These are phyloP conservation scores for Sequoia sempervirens DNA, from an alignment of 75 land plant species.

Conservation along the genomic window DNA sequence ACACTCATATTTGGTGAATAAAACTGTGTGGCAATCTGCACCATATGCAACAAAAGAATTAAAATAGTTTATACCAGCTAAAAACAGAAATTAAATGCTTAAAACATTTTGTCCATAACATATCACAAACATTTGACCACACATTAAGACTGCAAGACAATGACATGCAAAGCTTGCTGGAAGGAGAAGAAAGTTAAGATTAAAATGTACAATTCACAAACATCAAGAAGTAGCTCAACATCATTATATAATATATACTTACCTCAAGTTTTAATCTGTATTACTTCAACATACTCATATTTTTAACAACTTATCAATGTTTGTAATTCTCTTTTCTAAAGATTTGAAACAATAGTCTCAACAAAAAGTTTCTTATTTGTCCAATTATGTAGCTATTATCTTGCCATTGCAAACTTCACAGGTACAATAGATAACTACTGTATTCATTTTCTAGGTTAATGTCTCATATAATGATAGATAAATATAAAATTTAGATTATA, in stretches of 20 bases:
- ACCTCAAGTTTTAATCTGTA: background rate
- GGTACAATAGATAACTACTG: background rate
- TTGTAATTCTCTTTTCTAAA: background rate
- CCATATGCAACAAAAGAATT: background rate
- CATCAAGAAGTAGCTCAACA: background rate
- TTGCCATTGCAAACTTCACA: background rate
- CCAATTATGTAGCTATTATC: background rate
- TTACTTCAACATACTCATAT: background rate
- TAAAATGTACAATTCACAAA: background rate
- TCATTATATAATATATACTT: background rate
- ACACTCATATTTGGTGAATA: constrained; percentile 90
- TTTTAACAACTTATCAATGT: background rate
- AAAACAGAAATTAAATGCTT: background rate
- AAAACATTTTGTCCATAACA: background rate
- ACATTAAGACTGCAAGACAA: background rate
- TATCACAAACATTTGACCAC: no score
- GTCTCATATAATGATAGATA: background rate
- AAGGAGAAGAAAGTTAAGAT: background rate
- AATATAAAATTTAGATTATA: background rate
- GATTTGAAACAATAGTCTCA: background rate
- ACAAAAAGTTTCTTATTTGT: background rate
- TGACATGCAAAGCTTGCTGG: background rate
- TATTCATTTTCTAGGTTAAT: background rate
- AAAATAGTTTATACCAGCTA: background rate
- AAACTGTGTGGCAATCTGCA: constrained; percentile 77